These are phyloP conservation scores for Leccinellum albellum DNA, from an alignment of 768 basidiomycete species.

Conservation along the genomic window DNA sequence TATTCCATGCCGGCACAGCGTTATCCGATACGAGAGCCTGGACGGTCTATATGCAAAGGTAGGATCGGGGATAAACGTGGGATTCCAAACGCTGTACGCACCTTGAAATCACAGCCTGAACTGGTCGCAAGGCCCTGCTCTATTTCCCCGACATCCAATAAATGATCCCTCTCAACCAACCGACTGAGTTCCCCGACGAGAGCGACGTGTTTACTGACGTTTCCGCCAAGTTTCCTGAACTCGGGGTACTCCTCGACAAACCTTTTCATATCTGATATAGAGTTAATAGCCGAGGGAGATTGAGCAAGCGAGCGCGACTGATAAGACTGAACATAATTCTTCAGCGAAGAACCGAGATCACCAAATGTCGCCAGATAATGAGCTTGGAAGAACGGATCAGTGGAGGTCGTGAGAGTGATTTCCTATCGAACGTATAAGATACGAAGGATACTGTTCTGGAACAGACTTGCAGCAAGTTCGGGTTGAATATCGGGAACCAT, in stretches of 20 bases:
- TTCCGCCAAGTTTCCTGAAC: constrained; percentile 92
- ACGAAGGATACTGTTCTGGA: background rate
- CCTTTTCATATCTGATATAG: constrained; percentile 93
- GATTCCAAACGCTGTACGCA: constrained; percentile 29
- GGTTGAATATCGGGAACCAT: constrained; percentile 81
- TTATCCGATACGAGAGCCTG: constrained; percentile 72
- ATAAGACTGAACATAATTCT: constrained; percentile 92
- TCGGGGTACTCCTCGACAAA: constrained; percentile 99
- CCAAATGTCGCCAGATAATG: constrained; percentile 94
- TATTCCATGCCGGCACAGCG: constrained; percentile 70
- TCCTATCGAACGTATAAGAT: constrained; percentile 51
- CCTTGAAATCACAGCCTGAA: constrained; percentile 85
- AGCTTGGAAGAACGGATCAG: constrained; percentile 91
- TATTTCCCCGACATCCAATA: constrained; percentile 88
- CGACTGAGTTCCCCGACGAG: constrained; percentile 94
- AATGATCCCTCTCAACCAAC: constrained; percentile 78
- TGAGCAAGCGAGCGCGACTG: constrained; percentile 78
- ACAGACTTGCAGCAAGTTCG: constrained; percentile 69
- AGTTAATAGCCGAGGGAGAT: constrained; percentile 79
- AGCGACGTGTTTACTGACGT: constrained; percentile 98
- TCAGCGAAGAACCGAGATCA: constrained; percentile 88
- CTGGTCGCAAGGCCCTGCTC: constrained; percentile 95
- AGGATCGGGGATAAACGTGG: background rate
- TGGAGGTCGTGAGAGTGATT: constrained; percentile 85
- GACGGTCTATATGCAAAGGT: constrained; percentile 54